Evolutionary conservation across 495 filamentous ascomycete species (phyloP), one percentile per base, ranked within the genome.

Genomic region (Hypoxylon subgilvum): DNA sequence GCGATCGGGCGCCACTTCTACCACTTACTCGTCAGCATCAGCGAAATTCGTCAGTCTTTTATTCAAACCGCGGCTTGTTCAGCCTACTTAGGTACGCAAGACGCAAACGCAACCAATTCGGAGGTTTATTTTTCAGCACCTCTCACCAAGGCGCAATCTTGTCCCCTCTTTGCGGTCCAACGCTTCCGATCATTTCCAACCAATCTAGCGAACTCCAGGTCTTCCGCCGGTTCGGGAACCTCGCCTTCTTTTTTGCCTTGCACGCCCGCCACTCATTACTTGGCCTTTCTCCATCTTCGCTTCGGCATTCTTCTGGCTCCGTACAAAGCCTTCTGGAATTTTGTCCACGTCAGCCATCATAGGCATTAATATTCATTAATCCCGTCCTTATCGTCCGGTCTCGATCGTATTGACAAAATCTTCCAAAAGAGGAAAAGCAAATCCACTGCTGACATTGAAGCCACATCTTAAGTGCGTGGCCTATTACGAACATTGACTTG

Each of bases 171-270:
- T 4, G 14, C 28, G 46, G 22, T 58, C 44, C 38, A 57, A 58
- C 23, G 4, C 16, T 18, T 41, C 32, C 61, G 49, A 54, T 58
- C 61, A 22, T 44, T 63, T 51, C 23, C 60, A 49, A 42, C 48
- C 60, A 63, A 55, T 64, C 61, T 51, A 58, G 53, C 34, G 27
- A 45, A 40, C 19, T 57, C 53, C 49, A 64, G 61, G 61, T 64
- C 61, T 64, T 64, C 61, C 61, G 61, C 61, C 61, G 61, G 61
- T 17, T 64, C 61, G 61, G 61, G 54, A 58, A 54, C 61, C 61
- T 58, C 17, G 61, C 49, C 48, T 50, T 64, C 49, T 50, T 57
- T 49, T 57, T 32, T 31, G n/a, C 22, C 18, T n/a, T 22, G 22
- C 46, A 49, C 17, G 17, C 51, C 31, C 35, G 52, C 60, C 52